Base-by-base conservation (phyloP, 805 yeast genomes). In the Hemisphaericaspora nanyangensis region DNA sequence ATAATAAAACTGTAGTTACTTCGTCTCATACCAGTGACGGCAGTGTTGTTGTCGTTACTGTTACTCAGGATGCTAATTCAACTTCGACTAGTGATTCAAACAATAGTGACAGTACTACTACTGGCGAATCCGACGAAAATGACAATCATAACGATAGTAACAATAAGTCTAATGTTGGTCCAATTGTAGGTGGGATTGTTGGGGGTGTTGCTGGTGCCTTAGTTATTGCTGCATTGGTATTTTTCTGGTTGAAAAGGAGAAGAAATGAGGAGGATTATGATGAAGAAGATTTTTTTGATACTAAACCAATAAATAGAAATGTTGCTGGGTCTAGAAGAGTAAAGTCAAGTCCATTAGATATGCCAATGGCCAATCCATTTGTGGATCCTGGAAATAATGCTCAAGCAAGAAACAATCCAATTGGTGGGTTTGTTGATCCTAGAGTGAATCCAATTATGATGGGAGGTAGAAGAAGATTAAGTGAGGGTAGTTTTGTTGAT, bases 401-500 rank as follows among this genome's bases (percentile, higher is more conserved):
- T 22, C n/a, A n/a, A n/a, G n/a, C n/a, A n/a, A n/a, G n/a, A n/a
- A 22, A 3, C 11, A 8, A 8, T 8, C 8, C 34, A 24, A 7
- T 32, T 12, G 55, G 37, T 40, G 56, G 41, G 42, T 44, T 62
- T 38, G 63, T 48, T 31, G 90, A 79, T 58, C 88, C 84, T 35
- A 69, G 89, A 41, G 62, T 83, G 45, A 82, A 83, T 56, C 88
- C 89, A 1, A 74, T 78, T 31, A 79, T 85, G 83, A 66, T 85
- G 59, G 95, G 93, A 28, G 95, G 95, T 28, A 78, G 90, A 55
- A 79, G 95, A 54, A 70, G 96, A 47, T 71, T 86, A 45, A 80
- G 89, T 51, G 91, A 85, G 52, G 96, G 96, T 4, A 80, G 91
- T 2, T 68, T 90, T 38, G 90, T 95, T 8, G 95, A 88, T 58